phyloP scores from a whole-genome alignment of 192 early-diverging fungal genomes.

The Rhizoclosmatium sp. region DNA sequence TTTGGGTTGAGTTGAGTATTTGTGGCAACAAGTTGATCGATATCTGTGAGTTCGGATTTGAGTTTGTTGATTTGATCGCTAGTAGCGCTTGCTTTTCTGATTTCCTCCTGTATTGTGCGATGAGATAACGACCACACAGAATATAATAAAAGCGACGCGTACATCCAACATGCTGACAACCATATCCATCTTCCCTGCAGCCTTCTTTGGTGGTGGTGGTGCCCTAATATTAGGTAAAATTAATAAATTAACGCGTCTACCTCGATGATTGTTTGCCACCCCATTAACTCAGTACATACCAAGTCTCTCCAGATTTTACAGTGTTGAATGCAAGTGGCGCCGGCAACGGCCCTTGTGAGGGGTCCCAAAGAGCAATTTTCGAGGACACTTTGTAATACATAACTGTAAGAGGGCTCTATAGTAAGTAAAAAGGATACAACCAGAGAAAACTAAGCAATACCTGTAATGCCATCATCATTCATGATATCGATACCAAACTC shows the following conservation, averaged over 20 bases:
- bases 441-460: neutral
- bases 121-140: neutral
- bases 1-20: neutral
- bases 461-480: constrained; percentile 69
- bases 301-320: neutral
- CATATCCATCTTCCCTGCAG: neutral
- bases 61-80: constrained; percentile 16
- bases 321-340: neutral
- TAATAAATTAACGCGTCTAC: too few species aligned
- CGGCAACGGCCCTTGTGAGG: constrained; percentile 14
- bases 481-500: constrained; percentile 86
- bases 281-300: neutral
- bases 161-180: constrained; percentile 35
- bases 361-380: constrained; percentile 40
- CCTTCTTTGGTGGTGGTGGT: neutral
- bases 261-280: neutral
- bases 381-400: constrained; percentile 58
- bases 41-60: neutral
- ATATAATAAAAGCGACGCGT: neutral
- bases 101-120: constrained; percentile 1
- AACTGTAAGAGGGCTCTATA: constrained; percentile 29
- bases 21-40: constrained; percentile 1
- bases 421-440: constrained; percentile 1
- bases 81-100: constrained; percentile 8
- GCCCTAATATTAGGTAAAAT: neutral